Percentiles rank a stretch among this genome's conserved stretches.
Conservation (phyloP, 1,284 basidiomycete genomes). For the Omphalotus olearius region DNA sequence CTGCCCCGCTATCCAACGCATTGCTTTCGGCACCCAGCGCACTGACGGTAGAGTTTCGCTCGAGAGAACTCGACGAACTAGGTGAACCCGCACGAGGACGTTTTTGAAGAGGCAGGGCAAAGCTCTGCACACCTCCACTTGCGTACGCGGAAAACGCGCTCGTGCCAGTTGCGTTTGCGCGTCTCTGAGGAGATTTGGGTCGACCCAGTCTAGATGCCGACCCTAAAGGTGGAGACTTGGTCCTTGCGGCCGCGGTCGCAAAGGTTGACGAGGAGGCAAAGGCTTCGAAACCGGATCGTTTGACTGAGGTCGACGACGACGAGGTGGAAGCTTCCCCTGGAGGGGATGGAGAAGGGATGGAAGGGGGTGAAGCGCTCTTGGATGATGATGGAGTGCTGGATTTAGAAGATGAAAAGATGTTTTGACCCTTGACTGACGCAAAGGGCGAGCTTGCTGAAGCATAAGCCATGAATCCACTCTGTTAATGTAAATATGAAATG, state of each 20-base stretch:
- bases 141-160: slow-evolving; percentile 64
- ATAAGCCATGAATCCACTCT: slow-evolving; percentile 73
- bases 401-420: slow-evolving; percentile 42
- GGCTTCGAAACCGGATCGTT: slow-evolving; percentile 58
- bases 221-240: slow-evolving; percentile 39
- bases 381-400: slow-evolving; percentile 16
- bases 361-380: slow-evolving; percentile 17
- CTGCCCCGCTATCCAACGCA: slow-evolving; percentile 27
- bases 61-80: slow-evolving; percentile 39
- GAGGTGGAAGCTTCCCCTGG: slow-evolving; percentile 22
- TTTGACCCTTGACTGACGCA: slow-evolving; percentile 61
- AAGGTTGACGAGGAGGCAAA: slow-evolving; percentile 62
- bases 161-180: slow-evolving; percentile 26
- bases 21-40: slow-evolving; percentile 1
- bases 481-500: slow-evolving; percentile 6
- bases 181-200: slow-evolving; percentile 2
- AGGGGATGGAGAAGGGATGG: slow-evolving; percentile 16
- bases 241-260: slow-evolving; percentile 26
- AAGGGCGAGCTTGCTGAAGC: slow-evolving; percentile 69
- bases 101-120: slow-evolving; percentile 46
- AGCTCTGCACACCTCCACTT: slow-evolving; percentile 41
- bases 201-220: not conserved
- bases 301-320: slow-evolving; percentile 32
- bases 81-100: slow-evolving; percentile 50
- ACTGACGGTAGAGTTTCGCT: slow-evolving; percentile 27